A percentile compares a stretch with the other conserved stretches of the same genome.
Evolutionary conservation across 768 basidiomycete genomes (phyloP).

Genomic region (Mycena sanguinolenta): DNA sequence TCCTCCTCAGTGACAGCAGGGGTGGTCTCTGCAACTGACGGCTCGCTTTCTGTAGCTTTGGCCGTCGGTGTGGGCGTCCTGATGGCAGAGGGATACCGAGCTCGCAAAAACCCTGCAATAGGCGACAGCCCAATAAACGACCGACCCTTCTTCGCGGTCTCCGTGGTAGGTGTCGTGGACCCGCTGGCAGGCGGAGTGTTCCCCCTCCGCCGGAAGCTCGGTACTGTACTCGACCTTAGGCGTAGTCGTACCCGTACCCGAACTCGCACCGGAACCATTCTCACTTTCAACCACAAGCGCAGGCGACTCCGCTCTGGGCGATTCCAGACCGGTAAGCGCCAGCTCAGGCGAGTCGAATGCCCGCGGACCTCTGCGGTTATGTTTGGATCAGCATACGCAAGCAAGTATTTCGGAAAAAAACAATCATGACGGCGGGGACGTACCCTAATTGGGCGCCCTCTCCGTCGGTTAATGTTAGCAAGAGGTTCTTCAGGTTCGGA

Average conservation of each 20-base stretch:
- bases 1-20: slow-evolving; percentile 32
- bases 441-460: slow-evolving; percentile 59
- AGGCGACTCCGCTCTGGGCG: slow-evolving; percentile 42
- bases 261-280: slow-evolving; percentile 4
- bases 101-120: slow-evolving; percentile 73
- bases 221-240: slow-evolving; percentile 50
- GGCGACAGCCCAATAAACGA: slow-evolving; percentile 73
- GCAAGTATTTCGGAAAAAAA: too few species aligned
- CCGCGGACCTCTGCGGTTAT: slow-evolving; percentile 33
- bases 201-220: slow-evolving; percentile 47
- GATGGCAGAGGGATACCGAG: slow-evolving; percentile 68
- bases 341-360: slow-evolving; percentile 32
- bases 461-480: slow-evolving; percentile 87
- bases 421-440: slow-evolving; percentile 26
- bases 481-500: slow-evolving; percentile 94
- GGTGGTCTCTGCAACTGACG: slow-evolving; percentile 13
- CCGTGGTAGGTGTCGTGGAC: slow-evolving; percentile 67
- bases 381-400: too few species aligned
- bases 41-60: slow-evolving; percentile 26
- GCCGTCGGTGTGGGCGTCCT: slow-evolving; percentile 37
- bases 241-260: slow-evolving; percentile 44
- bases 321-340: slow-evolving; percentile 38
- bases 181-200: slow-evolving; percentile 67
- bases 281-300: slow-evolving; percentile 37
- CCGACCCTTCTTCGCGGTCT: slow-evolving; percentile 52